A percentile compares a stretch with the other conserved stretches of the same genome.
phyloP scores from a whole-genome alignment of 2,329 filamentous ascomycete species.

The Microdochium nivale region DNA sequence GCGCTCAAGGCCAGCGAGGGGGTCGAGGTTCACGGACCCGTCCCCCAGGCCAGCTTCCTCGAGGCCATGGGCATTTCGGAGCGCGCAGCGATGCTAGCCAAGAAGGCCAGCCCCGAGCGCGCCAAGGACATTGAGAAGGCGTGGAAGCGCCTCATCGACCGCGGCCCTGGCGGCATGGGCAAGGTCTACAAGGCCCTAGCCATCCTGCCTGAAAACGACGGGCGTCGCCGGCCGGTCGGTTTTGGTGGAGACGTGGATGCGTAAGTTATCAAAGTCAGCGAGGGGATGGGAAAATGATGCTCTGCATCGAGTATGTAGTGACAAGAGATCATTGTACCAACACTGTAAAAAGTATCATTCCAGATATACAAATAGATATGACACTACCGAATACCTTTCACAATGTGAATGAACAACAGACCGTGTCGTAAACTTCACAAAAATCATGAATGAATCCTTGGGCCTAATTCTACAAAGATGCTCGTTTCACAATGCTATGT shows the following conservation, averaged over 20 bases:
- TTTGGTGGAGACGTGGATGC: constrained; percentile 66
- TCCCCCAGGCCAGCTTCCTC: constrained; percentile 77
- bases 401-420: no score
- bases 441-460: no score
- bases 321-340: neutral
- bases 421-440: no score
- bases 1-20: constrained; percentile 67
- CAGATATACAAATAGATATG: no score
- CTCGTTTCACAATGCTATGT: no score
- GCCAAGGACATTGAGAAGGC: constrained; percentile 59
- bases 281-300: neutral
- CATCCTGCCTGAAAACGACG: constrained; percentile 73
- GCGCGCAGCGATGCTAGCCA: constrained; percentile 60
- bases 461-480: no score
- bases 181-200: constrained; percentile 90
- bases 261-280: neutral
- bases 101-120: constrained; percentile 31
- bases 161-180: constrained; percentile 80
- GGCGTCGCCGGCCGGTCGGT: constrained; percentile 71
- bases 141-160: constrained; percentile 78
- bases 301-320: constrained; percentile 1
- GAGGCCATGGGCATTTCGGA: constrained; percentile 74
- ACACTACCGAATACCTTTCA: no score
- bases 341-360: no score
- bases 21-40: constrained; percentile 87